Evolutionary conservation across 768 basidiomycete genomes (phyloP).

Genomic region (Macrolepiota dolichaula): DNA sequence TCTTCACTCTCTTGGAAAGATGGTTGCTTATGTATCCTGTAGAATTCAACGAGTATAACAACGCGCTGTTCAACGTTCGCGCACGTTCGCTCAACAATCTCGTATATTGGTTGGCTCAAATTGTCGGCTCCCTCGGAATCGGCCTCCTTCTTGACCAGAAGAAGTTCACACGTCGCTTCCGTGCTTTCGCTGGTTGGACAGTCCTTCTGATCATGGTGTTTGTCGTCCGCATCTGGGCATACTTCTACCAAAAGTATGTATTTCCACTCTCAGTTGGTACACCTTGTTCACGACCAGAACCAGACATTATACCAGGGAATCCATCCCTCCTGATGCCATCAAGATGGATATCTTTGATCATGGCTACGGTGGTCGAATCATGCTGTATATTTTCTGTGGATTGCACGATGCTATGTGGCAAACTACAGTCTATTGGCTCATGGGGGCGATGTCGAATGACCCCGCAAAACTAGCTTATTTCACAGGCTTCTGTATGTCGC

Average conservation of each 20-base stretch:
- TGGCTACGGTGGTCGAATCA: conserved; percentile 50
- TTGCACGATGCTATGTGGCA: conserved; percentile 84
- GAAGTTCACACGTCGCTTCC: conserved; percentile 53
- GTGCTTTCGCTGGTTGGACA: conserved; percentile 68
- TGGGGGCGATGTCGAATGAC: too few species aligned
- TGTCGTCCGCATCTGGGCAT: conserved; percentile 73
- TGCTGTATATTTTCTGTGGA: conserved; percentile 70
- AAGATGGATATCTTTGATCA: conserved; percentile 61
- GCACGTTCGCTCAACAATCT: too few species aligned
- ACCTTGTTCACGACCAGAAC: conserved; percentile 13
- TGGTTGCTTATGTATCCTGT: conserved; percentile 6
- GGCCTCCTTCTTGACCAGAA: conserved; percentile 63
- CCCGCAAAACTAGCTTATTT: conserved; percentile 75
- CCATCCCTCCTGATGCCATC: conserved; percentile 30
- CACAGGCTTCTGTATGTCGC: conserved; percentile 74
- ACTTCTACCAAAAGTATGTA: too few species aligned
- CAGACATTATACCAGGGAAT: conserved; percentile 59
- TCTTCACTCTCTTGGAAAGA: not conserved
- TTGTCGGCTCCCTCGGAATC: conserved; percentile 68
- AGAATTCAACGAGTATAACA: conserved; percentile 81
- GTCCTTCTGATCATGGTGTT: conserved; percentile 71
- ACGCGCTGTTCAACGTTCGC: conserved; percentile 73
- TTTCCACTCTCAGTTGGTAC: not conserved
- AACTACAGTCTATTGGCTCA: conserved; percentile 75
- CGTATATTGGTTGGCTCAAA: conserved; percentile 79